These are phyloP conservation scores for Vigna mungo DNA, from an alignment of 306 rosid species.

Conservation along the genomic window DNA sequence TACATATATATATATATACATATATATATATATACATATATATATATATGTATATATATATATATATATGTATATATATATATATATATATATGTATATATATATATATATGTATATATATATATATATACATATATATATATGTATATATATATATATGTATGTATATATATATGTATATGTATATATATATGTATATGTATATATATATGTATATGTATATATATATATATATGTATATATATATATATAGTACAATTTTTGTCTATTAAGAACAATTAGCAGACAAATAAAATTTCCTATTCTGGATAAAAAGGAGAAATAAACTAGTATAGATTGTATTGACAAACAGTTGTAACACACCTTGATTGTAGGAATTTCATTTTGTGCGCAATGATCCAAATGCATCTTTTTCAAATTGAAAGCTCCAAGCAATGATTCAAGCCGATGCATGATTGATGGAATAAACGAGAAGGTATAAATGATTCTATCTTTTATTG, in stretches of 20 bases:
- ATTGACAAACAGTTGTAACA: background rate
- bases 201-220: too few species aligned
- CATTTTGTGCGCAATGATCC: conserved; percentile 65
- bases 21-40: too few species aligned
- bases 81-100: too few species aligned
- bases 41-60: too few species aligned
- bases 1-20: background rate
- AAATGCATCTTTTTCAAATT: conserved; percentile 66
- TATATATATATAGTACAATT: background rate
- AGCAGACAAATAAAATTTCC: conserved; percentile 9
- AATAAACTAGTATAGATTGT: conserved; percentile 8
- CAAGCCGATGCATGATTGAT: conserved; percentile 78
- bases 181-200: too few species aligned
- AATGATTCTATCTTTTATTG: conserved; percentile 54
- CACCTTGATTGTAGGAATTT: conserved; percentile 74
- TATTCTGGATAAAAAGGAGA: background rate
- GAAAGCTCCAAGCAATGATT: conserved; percentile 69
- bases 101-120: accelerated
- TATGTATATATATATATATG: background rate
- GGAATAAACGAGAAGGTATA: conserved; percentile 79
- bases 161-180: background rate
- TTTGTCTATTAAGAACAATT: conserved; percentile 2
- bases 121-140: too few species aligned
- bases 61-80: too few species aligned
- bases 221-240: too few species aligned